Evolutionary conservation across 169 alveolate genomes (phyloP), one percentile per base, ranked within the genome.

Genomic region (Fabrea salina): DNA sequence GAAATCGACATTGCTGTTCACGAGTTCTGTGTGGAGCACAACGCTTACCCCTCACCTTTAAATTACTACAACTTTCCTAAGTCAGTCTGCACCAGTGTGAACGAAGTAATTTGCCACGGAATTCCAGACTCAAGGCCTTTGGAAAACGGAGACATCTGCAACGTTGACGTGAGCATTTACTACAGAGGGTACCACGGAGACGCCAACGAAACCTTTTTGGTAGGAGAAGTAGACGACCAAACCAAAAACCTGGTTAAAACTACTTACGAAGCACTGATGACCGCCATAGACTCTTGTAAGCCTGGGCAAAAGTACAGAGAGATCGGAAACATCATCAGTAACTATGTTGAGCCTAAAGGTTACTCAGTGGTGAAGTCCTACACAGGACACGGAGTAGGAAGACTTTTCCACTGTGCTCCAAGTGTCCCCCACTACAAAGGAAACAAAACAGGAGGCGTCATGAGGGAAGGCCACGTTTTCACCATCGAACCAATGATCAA

Each of bases 401-500:
- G 93, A 51, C 89, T 95, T 11, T 98, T 98, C 92, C 99, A 98
- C 86, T 86, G 97, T 35, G 90, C 96, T 4, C 99, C 99, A 7
- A 92, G 95, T 83, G 89, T 98, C 27, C 99, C 99, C 6, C 99
- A 98, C 86, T 98, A 97, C 93, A 87, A 93, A 64, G 96, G 97
- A 74, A 98, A 98, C 91, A 98, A 98, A 86, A 99, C 99, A n/a
- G 96, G 95, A n/a, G 97, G 97, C n/a, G 77, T 80, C 72, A 93
- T 92, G 97, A 96, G 96, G 86, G 97, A 99, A 13, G 99, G 99
- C 1, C 99, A 98, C 86, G 97, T 97, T 40, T 98, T 98, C 84
- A 98, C 99, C 7, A 97, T 98, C 13, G 99, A 98, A 89, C 99
- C 99, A 43, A 98, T 98, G 99, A 91, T 98, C 40, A 98, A 98